phyloP scores from a whole-genome alignment of 228 moss, liverwort and hornwort species.

The Sphagnum magellanicum region DNA sequence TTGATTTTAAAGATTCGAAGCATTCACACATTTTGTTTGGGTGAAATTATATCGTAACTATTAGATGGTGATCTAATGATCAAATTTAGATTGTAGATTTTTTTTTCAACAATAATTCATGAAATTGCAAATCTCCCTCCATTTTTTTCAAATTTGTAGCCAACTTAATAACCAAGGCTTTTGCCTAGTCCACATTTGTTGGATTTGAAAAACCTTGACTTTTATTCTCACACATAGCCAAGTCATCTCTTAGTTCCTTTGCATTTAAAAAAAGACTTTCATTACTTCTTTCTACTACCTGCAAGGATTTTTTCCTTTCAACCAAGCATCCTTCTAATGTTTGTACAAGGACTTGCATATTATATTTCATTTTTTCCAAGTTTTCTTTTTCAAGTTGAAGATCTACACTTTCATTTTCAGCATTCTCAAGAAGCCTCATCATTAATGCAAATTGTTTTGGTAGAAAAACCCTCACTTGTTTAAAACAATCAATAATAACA shows the following conservation, averaged over 20 bases:
- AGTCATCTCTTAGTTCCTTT: neutral
- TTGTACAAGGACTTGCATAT: neutral
- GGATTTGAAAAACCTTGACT: neutral
- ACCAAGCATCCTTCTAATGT: neutral
- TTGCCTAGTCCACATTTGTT: neutral
- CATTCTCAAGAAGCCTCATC: neutral
- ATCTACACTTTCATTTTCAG: neutral
- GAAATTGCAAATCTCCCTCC: neutral
- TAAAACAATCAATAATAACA: neutral
- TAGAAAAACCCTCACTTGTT: neutral
- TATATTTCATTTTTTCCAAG: neutral
- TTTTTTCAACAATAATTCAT: neutral
- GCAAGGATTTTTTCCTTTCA: neutral
- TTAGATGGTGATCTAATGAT: too few species aligned
- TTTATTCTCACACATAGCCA: neutral
- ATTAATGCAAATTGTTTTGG: neutral
- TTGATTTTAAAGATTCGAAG: too few species aligned
- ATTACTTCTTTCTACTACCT: neutral
- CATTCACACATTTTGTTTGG: too few species aligned
- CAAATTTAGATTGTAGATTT: neutral
- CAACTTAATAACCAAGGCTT: neutral
- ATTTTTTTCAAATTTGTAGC: neutral
- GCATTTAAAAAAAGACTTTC: neutral
- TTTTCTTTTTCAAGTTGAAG: neutral
- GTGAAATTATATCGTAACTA: too few species aligned